These are phyloP conservation scores for Fusarium globosum DNA, from an alignment of 2,329 filamentous ascomycete genomes.

Conservation along the genomic window DNA sequence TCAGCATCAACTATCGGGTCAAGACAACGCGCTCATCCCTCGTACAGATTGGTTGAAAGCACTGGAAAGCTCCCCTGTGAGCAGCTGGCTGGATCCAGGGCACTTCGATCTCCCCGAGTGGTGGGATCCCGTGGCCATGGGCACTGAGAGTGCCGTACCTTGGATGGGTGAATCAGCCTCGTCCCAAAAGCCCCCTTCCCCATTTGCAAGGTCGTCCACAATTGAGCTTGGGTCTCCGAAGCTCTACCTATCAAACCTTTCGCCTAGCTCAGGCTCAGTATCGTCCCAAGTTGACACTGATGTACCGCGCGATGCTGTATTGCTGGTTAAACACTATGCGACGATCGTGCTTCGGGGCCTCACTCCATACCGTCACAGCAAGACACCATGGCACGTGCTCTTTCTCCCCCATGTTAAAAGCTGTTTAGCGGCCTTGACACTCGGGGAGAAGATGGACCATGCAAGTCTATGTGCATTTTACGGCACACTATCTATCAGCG, in stretches of 20 bases:
- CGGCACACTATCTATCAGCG: slow-evolving; percentile 30
- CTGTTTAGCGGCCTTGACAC: slow-evolving; percentile 21
- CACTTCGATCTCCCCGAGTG: slow-evolving; percentile 2
- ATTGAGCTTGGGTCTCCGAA: background rate
- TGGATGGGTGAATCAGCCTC: background rate
- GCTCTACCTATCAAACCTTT: fast-evolving
- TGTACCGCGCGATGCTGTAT: slow-evolving; percentile 21
- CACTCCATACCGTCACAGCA: slow-evolving; percentile 33
- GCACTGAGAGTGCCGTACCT: background rate
- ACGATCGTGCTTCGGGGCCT: slow-evolving; percentile 25
- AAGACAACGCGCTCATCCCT: background rate
- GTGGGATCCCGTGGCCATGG: slow-evolving; percentile 12
- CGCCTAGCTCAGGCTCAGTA: background rate
- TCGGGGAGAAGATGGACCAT: slow-evolving; percentile 26
- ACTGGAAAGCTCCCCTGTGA: background rate
- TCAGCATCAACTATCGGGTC: background rate
- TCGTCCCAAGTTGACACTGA: background rate
- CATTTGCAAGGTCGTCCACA: background rate
- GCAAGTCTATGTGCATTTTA: slow-evolving; percentile 32
- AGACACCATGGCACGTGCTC: slow-evolving; percentile 31
- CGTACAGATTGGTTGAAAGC: background rate
- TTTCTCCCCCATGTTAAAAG: slow-evolving; percentile 26
- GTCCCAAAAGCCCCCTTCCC: background rate
- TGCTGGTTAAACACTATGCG: slow-evolving; percentile 23
- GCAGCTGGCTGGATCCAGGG: background rate